phyloP scores from a whole-genome alignment of 148 eudicot species.

The Euryodendron excelsum region DNA sequence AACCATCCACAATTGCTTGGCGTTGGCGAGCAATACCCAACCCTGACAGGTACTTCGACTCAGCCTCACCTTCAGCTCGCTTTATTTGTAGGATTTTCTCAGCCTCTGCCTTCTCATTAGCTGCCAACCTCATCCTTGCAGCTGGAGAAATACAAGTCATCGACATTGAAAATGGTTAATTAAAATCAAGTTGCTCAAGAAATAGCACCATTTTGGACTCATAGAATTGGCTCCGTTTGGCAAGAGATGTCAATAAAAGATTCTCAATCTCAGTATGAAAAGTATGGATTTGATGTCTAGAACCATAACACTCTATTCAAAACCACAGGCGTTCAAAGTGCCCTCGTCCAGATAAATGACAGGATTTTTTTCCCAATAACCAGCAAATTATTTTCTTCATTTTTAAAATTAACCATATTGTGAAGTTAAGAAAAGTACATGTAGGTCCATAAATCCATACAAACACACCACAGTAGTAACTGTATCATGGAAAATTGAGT shows the following conservation, averaged over 20 bases:
- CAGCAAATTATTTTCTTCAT: too few species aligned
- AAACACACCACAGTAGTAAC: too few species aligned
- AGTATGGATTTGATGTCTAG: neutral
- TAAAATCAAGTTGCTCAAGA: neutral
- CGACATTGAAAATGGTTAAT: neutral
- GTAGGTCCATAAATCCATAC: too few species aligned
- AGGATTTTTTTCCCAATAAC: too few species aligned
- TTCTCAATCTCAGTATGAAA: neutral
- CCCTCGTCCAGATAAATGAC: too few species aligned
- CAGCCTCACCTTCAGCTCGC: slow-evolving; percentile 77
- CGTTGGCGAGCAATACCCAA: slow-evolving; percentile 74
- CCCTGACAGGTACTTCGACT: slow-evolving; percentile 60
- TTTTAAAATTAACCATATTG: too few species aligned
- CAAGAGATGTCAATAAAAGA: neutral
- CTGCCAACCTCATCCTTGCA: slow-evolving; percentile 59
- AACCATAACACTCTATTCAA: neutral
- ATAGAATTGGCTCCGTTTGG: neutral
- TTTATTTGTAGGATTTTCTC: slow-evolving; percentile 68
- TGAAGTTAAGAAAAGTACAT: too few species aligned
- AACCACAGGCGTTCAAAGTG: too few species aligned
- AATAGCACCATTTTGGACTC: neutral
- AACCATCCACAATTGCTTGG: slow-evolving; percentile 71
- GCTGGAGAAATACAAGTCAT: slow-evolving; percentile 28
- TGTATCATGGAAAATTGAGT: too few species aligned
- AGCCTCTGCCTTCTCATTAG: slow-evolving; percentile 83